Evolutionary conservation across 305 asterid species (phyloP).

Genomic region (Fraxinus albicans): DNA sequence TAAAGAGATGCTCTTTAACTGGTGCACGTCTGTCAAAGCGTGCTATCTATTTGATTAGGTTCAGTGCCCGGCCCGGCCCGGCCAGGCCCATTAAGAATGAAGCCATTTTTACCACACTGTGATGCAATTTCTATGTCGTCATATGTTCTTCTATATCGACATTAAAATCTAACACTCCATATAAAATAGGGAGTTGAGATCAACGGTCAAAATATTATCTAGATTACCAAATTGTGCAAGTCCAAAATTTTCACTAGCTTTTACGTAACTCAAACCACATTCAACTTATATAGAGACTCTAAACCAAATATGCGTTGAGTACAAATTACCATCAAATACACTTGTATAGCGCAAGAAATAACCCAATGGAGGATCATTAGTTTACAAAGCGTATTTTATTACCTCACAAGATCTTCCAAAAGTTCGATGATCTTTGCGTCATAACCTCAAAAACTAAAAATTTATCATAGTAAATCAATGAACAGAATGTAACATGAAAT

Average conservation of each 20-base stretch:
- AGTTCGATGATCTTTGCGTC: not conserved
- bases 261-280: not conserved
- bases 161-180: not conserved
- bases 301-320: not conserved
- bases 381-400: not conserved
- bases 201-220: not conserved
- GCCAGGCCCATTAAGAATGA: not conserved
- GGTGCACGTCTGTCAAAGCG: slow-evolving; percentile 19
- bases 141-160: not conserved
- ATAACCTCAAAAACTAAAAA: not conserved
- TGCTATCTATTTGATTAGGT: not conserved
- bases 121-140: slow-evolving; percentile 6
- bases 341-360: not conserved
- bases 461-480: not conserved
- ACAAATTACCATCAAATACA: not conserved
- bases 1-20: slow-evolving; percentile 20
- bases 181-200: not conserved
- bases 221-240: not conserved
- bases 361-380: not conserved
- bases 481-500: not conserved
- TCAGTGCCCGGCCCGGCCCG: not conserved
- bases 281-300: not conserved
- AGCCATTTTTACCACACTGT: not conserved
- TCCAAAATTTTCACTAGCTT: not conserved
- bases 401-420: not conserved